Evolutionary conservation across 139 green algal species (phyloP).

Genomic region (Tetradesmus lagerheimii): DNA sequence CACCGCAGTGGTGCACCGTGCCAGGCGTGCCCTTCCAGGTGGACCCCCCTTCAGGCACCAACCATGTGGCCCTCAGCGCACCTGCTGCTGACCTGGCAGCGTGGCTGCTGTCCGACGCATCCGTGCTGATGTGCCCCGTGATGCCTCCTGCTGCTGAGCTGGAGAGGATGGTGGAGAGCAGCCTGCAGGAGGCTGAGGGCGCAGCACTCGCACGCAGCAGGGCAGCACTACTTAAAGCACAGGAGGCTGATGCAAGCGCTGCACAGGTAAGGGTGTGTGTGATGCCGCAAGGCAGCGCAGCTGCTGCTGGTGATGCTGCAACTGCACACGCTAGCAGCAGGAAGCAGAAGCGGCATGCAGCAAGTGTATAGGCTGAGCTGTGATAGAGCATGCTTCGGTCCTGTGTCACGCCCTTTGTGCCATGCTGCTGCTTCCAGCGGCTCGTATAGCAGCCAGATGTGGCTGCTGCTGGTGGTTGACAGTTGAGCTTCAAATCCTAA

Average conservation of each 20-base stretch:
- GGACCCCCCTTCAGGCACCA: background rate
- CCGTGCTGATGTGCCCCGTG: conserved; percentile 20
- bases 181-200: conserved; percentile 16
- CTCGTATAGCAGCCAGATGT: no score
- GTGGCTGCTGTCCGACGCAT: conserved; percentile 20
- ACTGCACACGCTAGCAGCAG: no score
- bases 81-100: background rate
- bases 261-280: background rate
- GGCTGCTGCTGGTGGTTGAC: background rate
- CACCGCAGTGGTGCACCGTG: conserved; percentile 17
- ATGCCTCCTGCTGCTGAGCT: conserved; percentile 37
- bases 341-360: no score
- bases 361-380: no score
- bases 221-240: background rate
- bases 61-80: conserved; percentile 4
- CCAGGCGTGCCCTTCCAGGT: conserved; percentile 25
- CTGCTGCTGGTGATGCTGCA: no score
- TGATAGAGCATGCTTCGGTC: no score
- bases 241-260: background rate
- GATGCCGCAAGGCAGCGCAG: no score
- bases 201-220: conserved; percentile 1
- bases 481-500: no score
- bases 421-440: no score
- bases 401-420: no score
- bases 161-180: background rate